Conservation (phyloP, 2,329 filamentous ascomycete genomes). For the Aspergillus novoparasiticus region DNA sequence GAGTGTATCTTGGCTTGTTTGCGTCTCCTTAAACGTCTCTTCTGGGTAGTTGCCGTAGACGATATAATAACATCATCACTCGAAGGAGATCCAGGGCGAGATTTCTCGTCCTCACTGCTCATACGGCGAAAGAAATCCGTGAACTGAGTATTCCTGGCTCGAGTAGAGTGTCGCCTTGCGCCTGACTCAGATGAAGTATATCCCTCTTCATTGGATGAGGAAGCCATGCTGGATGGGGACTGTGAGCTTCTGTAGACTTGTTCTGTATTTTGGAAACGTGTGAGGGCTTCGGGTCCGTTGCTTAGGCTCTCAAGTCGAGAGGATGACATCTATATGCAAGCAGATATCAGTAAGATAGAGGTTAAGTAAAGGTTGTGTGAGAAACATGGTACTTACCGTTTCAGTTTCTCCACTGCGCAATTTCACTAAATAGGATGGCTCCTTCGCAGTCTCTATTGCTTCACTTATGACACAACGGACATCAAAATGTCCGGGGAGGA, state of each 20-base stretch:
- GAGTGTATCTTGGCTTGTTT: conserved; percentile 14
- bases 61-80: conserved; percentile 27
- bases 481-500: conserved; percentile 42
- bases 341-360: conserved; percentile 7
- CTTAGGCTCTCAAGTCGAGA: conserved; percentile 29
- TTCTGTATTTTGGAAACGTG: conserved; percentile 23
- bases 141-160: conserved; percentile 17
- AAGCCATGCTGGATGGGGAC: conserved; percentile 3
- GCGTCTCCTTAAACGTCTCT: conserved; percentile 14
- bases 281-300: conserved; percentile 31
- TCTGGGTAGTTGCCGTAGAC: conserved; percentile 14
- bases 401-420: conserved; percentile 40
- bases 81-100: conserved; percentile 14
- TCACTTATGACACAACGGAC: conserved; percentile 36
- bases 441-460: conserved; percentile 20
- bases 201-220: conserved; percentile 16
- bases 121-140: conserved; percentile 21
- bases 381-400: conserved; percentile 32
- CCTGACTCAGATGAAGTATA: conserved; percentile 8
- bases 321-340: conserved; percentile 29
- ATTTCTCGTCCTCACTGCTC: conserved; percentile 23
- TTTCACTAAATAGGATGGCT: conserved; percentile 34
- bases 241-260: conserved; percentile 7
- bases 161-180: conserved; percentile 15
- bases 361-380: neutral